Conservation (phyloP, 805 yeast species). For the Schwanniomyces polymorphus region DNA sequence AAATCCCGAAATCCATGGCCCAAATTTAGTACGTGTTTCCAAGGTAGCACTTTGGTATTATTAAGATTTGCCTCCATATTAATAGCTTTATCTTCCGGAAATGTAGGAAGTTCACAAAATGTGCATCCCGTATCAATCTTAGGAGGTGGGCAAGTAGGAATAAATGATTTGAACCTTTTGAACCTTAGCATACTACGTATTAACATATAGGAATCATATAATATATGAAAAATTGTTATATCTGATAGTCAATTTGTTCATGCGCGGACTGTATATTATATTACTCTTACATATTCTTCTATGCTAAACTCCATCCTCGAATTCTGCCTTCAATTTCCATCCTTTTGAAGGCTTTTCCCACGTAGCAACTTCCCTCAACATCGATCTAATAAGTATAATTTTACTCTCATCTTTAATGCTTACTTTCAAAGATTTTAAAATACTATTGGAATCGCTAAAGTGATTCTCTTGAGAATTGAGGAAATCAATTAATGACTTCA, state of each 20-base stretch:
- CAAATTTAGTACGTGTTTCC: conserved; percentile 57
- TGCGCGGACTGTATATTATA: neutral
- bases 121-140: conserved; percentile 62
- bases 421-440: conserved; percentile 38
- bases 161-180: conserved; percentile 5
- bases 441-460: conserved; percentile 51
- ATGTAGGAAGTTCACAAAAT: conserved; percentile 39
- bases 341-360: conserved; percentile 63
- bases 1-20: conserved; percentile 42
- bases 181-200: neutral
- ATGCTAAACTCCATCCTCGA: neutral
- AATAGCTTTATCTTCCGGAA: conserved; percentile 45
- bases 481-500: conserved; percentile 40
- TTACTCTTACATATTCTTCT: neutral
- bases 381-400: conserved; percentile 61
- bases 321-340: conserved; percentile 64
- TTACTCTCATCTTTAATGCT: conserved; percentile 42
- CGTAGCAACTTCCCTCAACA: conserved; percentile 63
- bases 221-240: neutral
- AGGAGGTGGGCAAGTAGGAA: conserved; percentile 49
- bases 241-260: neutral
- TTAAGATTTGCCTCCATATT: conserved; percentile 39
- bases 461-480: conserved; percentile 33
- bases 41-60: conserved; percentile 49
- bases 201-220: no score